Base-by-base conservation (phyloP, 1,284 basidiomycete genomes). In the Ustilago trichophora region DNA sequence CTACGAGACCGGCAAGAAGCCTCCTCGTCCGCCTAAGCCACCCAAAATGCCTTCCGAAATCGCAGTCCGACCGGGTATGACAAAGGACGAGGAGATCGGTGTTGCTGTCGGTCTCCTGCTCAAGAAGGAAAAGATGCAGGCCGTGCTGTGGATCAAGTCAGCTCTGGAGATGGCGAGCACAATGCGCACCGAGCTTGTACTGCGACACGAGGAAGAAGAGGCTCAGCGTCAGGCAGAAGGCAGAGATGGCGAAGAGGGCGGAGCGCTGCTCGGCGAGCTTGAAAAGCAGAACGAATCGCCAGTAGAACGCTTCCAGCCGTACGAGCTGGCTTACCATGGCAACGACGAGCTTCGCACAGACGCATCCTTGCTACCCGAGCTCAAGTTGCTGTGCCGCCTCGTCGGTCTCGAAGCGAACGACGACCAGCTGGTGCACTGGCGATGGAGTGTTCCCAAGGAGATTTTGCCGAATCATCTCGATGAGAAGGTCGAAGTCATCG, bases 301-400 rank as follows among this genome's bases (percentile, higher is more conserved):
- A 3, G 52, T 51, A 3, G 66, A 64, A 19, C 51, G 47, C 16
- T 64, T 69, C 42, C 49, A 69, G 52, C 52, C 53, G 4, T 69
- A 32, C 37, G 66, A 59, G 25, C 47, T 75, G 6, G 46, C 50
- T 5, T 58, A 62, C 19, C 57, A 54, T 7, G 66, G 54, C 38
- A 65, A 73, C 18, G 70, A 73, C n/a, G 59, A 73, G 36, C 55
- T 80, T 33, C 59, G 51, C 31, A 38, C 38, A 3, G 77, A 78
- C 21, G 72, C 71, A 5, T 73, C 73, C 22, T 42, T 54, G 19
- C 35, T 72, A 27, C 75, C 78, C 0, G 71, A 71, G 40, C 63
- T 78, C 54, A 80, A 80, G 58, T 53, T 81, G 24, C 69, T 81
- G 3, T 77, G 75, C 48, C 75, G 77, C 16, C 64, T 80, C 13